These are phyloP conservation scores for Chaetomium sp. DNA, from an alignment of 2,329 filamentous ascomycete species.

Conservation along the genomic window DNA sequence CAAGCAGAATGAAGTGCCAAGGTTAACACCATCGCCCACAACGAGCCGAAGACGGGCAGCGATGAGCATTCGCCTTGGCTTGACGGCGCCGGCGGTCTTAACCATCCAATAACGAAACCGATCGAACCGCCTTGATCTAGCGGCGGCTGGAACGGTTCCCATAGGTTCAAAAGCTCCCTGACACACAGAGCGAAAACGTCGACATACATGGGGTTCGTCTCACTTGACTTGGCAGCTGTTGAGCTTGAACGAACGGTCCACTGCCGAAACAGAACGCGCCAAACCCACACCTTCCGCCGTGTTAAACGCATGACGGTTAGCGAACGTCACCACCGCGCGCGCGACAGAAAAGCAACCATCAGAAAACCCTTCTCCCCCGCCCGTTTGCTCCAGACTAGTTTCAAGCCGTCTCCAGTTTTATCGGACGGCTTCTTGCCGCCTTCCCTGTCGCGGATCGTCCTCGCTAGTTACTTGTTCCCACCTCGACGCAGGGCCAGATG, in stretches of 20 bases:
- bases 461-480: background rate
- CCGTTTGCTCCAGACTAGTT: background rate
- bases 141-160: conserved; percentile 12
- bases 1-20: background rate
- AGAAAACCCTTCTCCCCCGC: background rate
- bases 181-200: conserved; percentile 25
- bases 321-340: background rate
- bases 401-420: background rate
- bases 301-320: background rate
- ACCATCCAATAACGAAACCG: background rate
- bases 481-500: background rate
- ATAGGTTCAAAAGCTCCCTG: conserved; percentile 26
- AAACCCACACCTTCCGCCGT: background rate
- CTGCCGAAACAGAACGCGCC: conserved; percentile 4
- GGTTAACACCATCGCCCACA: background rate
- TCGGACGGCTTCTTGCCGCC: conserved; percentile 5
- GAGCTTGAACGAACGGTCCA: conserved; percentile 24
- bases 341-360: background rate
- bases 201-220: conserved; percentile 35
- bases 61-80: background rate
- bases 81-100: background rate
- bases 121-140: background rate
- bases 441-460: background rate
- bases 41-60: background rate
- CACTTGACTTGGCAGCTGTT: conserved; percentile 33